Evolutionary conservation across 768 basidiomycete genomes (phyloP).

Genomic region (Suillus luteus): DNA sequence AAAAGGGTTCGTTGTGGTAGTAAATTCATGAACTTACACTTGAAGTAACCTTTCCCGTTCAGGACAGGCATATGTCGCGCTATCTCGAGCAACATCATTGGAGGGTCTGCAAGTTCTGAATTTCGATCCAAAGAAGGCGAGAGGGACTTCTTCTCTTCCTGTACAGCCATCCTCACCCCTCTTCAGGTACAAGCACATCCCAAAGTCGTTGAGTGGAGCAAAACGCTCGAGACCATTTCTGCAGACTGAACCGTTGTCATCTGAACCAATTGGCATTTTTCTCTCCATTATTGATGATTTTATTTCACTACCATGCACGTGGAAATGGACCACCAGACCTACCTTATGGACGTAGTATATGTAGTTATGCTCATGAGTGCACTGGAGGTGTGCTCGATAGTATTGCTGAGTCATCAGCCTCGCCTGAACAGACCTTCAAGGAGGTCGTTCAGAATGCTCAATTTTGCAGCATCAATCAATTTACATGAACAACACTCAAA

Average conservation of each 20-base stretch:
- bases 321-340: neutral
- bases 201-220: conserved; percentile 73
- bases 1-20: conserved; percentile 61
- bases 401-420: neutral
- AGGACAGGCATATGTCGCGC: conserved; percentile 91
- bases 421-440: neutral
- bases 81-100: conserved; percentile 85
- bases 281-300: neutral
- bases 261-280: conserved; percentile 13
- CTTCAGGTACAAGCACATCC: conserved; percentile 69
- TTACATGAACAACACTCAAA: no score
- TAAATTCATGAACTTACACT: conserved; percentile 9
- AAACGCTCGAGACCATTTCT: conserved; percentile 57
- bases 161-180: conserved; percentile 3
- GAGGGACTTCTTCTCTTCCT: conserved; percentile 2
- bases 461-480: neutral
- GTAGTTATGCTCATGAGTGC: neutral
- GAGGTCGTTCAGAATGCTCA: neutral
- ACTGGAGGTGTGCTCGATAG: neutral
- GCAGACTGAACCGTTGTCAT: conserved; percentile 14
- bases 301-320: neutral
- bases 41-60: conserved; percentile 6
- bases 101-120: conserved; percentile 84
- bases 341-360: neutral
- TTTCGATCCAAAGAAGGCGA: conserved; percentile 75